phyloP scores from a whole-genome alignment of 2,329 filamentous ascomycete species.

The Colletotrichum tropicale region DNA sequence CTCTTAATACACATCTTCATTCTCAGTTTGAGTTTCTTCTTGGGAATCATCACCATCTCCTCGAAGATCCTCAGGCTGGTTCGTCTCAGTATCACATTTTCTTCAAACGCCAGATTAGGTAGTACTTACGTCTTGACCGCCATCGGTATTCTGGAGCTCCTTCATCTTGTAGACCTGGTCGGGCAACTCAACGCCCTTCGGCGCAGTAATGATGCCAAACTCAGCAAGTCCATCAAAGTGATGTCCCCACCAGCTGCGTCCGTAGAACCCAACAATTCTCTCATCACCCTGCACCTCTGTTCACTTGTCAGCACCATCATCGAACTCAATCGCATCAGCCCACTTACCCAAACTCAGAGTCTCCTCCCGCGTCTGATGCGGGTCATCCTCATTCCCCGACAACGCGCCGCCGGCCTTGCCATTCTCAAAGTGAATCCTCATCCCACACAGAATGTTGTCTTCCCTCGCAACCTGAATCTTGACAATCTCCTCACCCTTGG shows the following conservation, averaged over 20 bases:
- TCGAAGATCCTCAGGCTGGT: neutral
- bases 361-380: neutral
- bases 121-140: neutral
- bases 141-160: conserved; percentile 41
- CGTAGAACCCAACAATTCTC: conserved; percentile 51
- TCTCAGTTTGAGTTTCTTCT: neutral
- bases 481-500: conserved; percentile 27
- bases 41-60: neutral
- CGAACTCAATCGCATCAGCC: neutral
- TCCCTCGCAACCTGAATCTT: conserved; percentile 32
- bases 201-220: conserved; percentile 53
- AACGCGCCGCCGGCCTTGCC: conserved; percentile 25
- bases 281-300: conserved; percentile 37
- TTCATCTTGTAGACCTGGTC: conserved; percentile 42
- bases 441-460: conserved; percentile 17
- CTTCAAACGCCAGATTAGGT: fast-evolving
- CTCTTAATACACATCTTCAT: neutral
- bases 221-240: conserved; percentile 32
- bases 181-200: conserved; percentile 41
- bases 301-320: conserved; percentile 6
- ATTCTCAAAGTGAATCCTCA: conserved; percentile 26
- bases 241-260: conserved; percentile 31
- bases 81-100: neutral
- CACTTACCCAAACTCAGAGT: conserved; percentile 22
- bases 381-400: neutral